Evolutionary conservation across 306 rosid species (phyloP), one percentile per base, ranked within the genome.

Genomic region (Fragaria ananassa): DNA sequence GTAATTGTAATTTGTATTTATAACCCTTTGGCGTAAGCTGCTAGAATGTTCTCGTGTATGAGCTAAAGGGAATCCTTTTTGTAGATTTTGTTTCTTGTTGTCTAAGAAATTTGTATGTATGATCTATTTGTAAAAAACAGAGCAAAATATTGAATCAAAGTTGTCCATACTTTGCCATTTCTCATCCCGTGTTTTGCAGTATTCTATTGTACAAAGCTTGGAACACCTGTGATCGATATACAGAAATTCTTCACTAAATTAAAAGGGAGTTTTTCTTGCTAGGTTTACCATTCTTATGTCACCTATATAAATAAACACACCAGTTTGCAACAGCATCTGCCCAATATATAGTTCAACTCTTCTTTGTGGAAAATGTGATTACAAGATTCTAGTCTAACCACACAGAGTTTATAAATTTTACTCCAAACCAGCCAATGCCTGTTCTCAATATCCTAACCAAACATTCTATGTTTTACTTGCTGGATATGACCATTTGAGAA

Each of bases 351-450:
- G 25, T 58, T 31, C 1, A 14, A 35, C 45, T 53, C n/a, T 19
- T 15, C n/a, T 19, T 10, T 9, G 34, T n/a, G 67, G 51, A 57
- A 25, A 25, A 27, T 42, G 14, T 42, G 64, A 83, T 61, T 68
- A 79, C 82, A 83, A 44, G 86, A 74, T 76, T 65, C 25, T 44
- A 72, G 17, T 53, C 45, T 49, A 79, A 68, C 49, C 49, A 68
- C 74, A 75, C 44, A 56, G 4, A 81, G 51, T 81, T 70, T 61
- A 70, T 50, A 65, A 62, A 31, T 46, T 65, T 18, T 58, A 77
- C 79, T 84, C 69, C 76, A 46, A 78, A 63, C 49, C 45, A 71
- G 70, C 78, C 57, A 31, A 45, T 45, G 27, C 79, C 75, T 34
- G 77, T 60, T 68, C 80, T 60, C 62, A 39, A 74, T 41, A 62